Percentiles rank a stretch among this genome's conserved stretches.
Evolutionary conservation across 345 rosid species (phyloP).

Genomic region (Eucalyptus globulus): DNA sequence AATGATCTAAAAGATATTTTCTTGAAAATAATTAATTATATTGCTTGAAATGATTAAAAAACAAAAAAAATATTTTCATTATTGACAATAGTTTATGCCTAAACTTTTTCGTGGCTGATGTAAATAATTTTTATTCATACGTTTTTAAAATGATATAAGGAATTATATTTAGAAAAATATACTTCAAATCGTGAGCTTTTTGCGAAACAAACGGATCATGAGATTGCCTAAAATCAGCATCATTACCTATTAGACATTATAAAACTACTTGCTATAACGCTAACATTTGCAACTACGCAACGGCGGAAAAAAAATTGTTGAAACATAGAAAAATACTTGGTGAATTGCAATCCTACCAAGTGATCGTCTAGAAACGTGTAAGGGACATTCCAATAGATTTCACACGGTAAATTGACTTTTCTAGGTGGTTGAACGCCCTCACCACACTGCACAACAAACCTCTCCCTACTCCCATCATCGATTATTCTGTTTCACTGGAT

Average conservation of each 20-base stretch:
- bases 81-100: no score
- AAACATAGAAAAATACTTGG: neutral
- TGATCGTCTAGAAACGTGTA: neutral
- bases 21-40: no score
- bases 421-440: neutral
- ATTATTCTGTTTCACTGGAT: neutral
- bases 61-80: no score
- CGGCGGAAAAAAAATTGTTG: neutral
- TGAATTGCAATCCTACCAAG: neutral
- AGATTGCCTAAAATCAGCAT: neutral
- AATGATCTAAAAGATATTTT: no score
- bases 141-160: no score
- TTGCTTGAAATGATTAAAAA: no score
- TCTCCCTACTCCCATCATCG: neutral
- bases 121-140: no score
- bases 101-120: fast-evolving
- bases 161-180: no score
- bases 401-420: neutral
- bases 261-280: neutral
- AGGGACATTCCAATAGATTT: neutral
- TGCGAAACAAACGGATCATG: fast-evolving
- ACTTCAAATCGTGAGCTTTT: no score
- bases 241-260: neutral
- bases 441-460: neutral
- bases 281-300: neutral